phyloP scores from a whole-genome alignment of 2,329 filamentous ascomycete species.

The Dactylellina leptospora region DNA sequence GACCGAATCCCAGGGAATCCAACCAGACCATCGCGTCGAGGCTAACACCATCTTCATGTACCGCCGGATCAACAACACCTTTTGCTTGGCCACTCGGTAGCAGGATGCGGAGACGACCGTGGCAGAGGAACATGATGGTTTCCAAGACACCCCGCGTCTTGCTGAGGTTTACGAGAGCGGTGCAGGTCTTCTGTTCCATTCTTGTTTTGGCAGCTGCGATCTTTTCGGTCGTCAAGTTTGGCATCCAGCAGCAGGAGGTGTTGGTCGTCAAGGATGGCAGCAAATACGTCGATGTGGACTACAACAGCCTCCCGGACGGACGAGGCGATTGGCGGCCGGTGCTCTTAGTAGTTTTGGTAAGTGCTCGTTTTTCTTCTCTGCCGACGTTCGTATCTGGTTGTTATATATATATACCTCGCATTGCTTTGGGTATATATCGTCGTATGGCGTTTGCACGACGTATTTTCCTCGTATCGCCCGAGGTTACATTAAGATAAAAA shows the following conservation, averaged over 20 bases:
- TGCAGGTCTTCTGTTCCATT: conserved; percentile 50
- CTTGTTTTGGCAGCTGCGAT: conserved; percentile 51
- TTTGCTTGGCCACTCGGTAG: conserved; percentile 51
- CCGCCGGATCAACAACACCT: conserved; percentile 47
- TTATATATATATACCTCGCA: conserved; percentile 3
- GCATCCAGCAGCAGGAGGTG: conserved; percentile 47
- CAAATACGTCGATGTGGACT: conserved; percentile 34
- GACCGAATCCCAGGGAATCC: conserved; percentile 45
- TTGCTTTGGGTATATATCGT: background rate
- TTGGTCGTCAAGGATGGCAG: conserved; percentile 42
- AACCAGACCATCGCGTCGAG: conserved; percentile 45
- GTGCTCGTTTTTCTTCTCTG: background rate
- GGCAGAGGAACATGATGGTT: conserved; percentile 38
- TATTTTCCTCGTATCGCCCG: background rate
- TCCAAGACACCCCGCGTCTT: conserved; percentile 49
- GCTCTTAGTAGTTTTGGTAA: conserved; percentile 45
- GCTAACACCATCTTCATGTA: conserved; percentile 52
- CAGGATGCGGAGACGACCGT: conserved; percentile 29
- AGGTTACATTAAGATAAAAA: conserved; percentile 34
- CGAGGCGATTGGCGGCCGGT: conserved; percentile 52
- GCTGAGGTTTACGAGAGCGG: conserved; percentile 28
- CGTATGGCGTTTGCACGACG: background rate
- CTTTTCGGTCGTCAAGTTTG: conserved; percentile 52
- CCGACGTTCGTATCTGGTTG: background rate
- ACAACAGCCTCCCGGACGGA: conserved; percentile 48